Base-by-base conservation (phyloP, 352 stramenopile genomes). In the Peronosclerospora sorghi region DNA sequence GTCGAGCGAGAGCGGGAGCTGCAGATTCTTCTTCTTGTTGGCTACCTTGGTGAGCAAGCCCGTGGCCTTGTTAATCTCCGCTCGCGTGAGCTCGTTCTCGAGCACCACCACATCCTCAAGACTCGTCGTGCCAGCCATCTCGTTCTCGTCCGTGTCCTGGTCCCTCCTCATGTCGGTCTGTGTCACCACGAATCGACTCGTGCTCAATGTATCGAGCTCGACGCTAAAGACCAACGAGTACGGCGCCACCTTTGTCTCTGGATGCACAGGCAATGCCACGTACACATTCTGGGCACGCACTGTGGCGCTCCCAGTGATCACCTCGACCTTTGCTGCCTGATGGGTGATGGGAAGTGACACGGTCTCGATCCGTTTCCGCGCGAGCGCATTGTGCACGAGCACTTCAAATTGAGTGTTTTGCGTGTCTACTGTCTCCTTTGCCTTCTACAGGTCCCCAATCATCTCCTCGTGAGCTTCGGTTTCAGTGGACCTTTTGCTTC, bases 11-110 rank as follows among this genome's bases (percentile, higher is more conserved):
- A 89, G 17, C 2, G 65, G 67, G 1, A 89, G 45, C 23, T 75
- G 66, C 6, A 83, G 66, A 35, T 83, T 79, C 20, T 66, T 74
- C 32, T 62, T 64, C 54, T 89, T 89, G 73, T 89, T 83, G 7
- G 60, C 59, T 20, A 89, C 96, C 38, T 72, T 79, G 3, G 66
- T 62, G 30, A 86, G 56, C 17, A 52, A 76, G 1, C 73, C 77
- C 7, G 69, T 73, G 20, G 41, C 54, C 19, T 66, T 62, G 46
- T 68, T 69, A 23, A 89, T 75, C 32, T 66, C 65, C 0, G 56
- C 73, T 28, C 65, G 50, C 23, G 85, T 52, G 17, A 77, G 40
- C 7, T 83, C 56, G 39, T 86, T 89, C 41, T 86, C 73, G 21
- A 86, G 35, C 12, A 71, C 62, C 24, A 83, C 44, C 32, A 69